Evolutionary conservation across 257 asterid genomes (phyloP), one percentile per base, ranked within the genome.

Genomic region (Solanum peruvianum): DNA sequence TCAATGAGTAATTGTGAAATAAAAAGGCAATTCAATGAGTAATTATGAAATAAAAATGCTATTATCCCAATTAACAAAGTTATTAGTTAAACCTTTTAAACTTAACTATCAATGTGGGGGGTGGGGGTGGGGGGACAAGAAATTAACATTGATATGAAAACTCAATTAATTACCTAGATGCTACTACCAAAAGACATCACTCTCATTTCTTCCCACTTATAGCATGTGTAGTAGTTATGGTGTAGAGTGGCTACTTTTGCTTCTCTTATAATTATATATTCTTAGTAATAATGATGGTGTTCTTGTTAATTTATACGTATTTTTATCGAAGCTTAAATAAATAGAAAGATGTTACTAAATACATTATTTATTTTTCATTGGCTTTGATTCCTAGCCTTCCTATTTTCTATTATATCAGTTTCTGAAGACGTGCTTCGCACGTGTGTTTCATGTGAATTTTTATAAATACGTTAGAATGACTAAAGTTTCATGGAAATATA

Each of bases 221-320:
- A 85, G 77, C 95, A 92, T 92, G 96, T 92, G 94, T 89, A 91
- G 86, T 91, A 87, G 90, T 86, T 72, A 83, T 86, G 92, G 92
- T 47, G 85, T 89, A 67, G 90, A 93, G 91, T 84, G 87, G 86
- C 91, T 92, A 91, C 93, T 91, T 92, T 90, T 83, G 88, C 92
- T 86, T 86, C 86, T 89, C 8, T 49, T 18, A 7, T 18, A 56
- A 18, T 6, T 56, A 18, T 70, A 16, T n/a, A n/a, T 4, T 64
- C 5, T 62, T 8, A 23, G 11, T 42, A 42, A 42, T 0, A 3
- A 1, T 76, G 18, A 1, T 76, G 3, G 1, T 76, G 6, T n/a
- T 42, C 1, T 0, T 2, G 9, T 5, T 9, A 21, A 3, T 2
- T 39, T 21, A 12, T 5, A 7, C 0, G 3, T 11, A 73, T 23